Evolutionary conservation across 1,284 basidiomycete genomes (phyloP), one percentile per base, ranked within the genome.

Genomic region (Phlebopus sp.): DNA sequence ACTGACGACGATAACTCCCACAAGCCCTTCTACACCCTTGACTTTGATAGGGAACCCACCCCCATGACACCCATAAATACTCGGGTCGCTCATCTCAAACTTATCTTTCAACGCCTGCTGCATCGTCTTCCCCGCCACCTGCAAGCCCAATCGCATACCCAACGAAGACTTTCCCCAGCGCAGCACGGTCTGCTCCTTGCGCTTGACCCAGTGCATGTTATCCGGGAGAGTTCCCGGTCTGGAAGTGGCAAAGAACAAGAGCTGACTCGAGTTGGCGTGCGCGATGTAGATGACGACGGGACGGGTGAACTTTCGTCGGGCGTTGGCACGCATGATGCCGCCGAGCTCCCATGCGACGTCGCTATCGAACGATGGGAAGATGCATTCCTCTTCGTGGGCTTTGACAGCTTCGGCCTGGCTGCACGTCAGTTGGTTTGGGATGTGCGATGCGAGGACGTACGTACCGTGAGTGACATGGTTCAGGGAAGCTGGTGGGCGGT

Each of bases 1-100:
- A 41, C 66, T 66, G 1, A 70, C 68, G 5, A 66, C 65, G 11
- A 70, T 66, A 14, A 66, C 68, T 1, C 67, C 67, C 17, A 70
- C 60, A 8, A 66, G 18, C 2, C 67, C 66, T 39, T 69, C 69
- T 19, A 70, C 63, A 11, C 54, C 54, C 59, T 53, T 55, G 37
- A 69, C 68, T 34, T 57, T 50, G 30, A 70, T 52, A 2, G 68
- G 68, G 43, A 69, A 67, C 14, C 69, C 68, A 4, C 68, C 67
- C 6, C 68, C 66, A 27, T 67, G 66, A 29, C 64, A 64, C 30
- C 53, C 58, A 49, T 68, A 70, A 31, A 36, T 29, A n/a, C 50
- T 59, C 34, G 55, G 41, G 42, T 59, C 57, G 18, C 23, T 30
- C 46, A 59, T 34, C 34, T 58, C 57, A 13, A 45, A 59, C 35